phyloP scores from a whole-genome alignment of 108 stramenopile species.

The Craspedostauros australis region DNA sequence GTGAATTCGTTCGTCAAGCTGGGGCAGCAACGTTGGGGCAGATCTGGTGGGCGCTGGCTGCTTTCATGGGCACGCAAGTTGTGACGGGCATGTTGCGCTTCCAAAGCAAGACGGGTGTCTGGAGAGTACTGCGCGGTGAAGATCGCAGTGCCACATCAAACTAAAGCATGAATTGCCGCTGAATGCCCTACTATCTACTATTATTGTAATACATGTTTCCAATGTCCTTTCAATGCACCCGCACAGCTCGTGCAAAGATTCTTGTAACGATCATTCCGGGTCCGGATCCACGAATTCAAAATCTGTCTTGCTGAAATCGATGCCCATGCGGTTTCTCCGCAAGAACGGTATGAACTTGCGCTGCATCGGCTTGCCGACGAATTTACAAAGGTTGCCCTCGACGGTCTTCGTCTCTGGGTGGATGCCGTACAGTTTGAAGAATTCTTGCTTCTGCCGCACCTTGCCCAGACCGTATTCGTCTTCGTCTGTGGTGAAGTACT shows the following conservation, averaged over 20 bases:
- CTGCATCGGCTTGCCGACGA: slow-evolving; percentile 82
- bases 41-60: slow-evolving; percentile 87
- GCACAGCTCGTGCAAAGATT: too few relatives aligned
- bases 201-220: too few relatives aligned
- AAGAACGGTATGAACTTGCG: slow-evolving; percentile 54
- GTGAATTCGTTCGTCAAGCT: slow-evolving; percentile 27
- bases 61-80: slow-evolving; percentile 81
- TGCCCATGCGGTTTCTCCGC: slow-evolving; percentile 67
- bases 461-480: slow-evolving; percentile 72
- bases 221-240: too few relatives aligned
- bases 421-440: slow-evolving; percentile 80
- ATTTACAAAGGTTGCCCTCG: slow-evolving; percentile 73
- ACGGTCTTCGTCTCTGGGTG: slow-evolving; percentile 68
- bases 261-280: too few relatives aligned
- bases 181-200: too few relatives aligned
- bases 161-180: too few relatives aligned
- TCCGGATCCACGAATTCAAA: slow-evolving; percentile 52
- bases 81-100: slow-evolving; percentile 58
- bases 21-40: slow-evolving; percentile 39
- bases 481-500: slow-evolving; percentile 50
- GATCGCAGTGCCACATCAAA: too few relatives aligned
- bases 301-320: slow-evolving; percentile 56
- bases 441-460: slow-evolving; percentile 57
- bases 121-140: slow-evolving; percentile 41
- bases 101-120: slow-evolving; percentile 68